phyloP scores from a whole-genome alignment of 257 asterid genomes.

The Solanum dulcamara region DNA sequence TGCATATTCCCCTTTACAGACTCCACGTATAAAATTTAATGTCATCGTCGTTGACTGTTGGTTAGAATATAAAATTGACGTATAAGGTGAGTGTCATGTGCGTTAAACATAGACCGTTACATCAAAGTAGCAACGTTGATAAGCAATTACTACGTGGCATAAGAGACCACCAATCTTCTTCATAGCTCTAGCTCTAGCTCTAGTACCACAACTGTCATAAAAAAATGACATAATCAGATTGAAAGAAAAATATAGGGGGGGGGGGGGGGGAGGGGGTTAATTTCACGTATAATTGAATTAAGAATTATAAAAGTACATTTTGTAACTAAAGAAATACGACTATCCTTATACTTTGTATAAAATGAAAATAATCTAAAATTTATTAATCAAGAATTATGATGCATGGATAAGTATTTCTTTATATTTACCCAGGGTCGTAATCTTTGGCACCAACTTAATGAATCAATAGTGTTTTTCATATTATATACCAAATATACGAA shows the following conservation, averaged over 20 bases:
- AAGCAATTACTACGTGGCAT: background rate
- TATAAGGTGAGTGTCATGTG: background rate
- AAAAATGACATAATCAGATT: background rate
- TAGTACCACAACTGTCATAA: slow-evolving; percentile 59
- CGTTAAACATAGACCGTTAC: background rate
- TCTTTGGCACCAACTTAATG: background rate
- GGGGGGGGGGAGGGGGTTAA: no score
- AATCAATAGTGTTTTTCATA: background rate
- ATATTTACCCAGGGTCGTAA: background rate
- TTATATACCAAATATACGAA: background rate
- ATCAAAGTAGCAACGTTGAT: background rate
- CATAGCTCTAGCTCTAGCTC: slow-evolving; percentile 29
- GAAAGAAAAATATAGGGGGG: no score
- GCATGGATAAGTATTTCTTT: background rate
- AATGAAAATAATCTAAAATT: no score
- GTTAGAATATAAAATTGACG: slow-evolving; percentile 5
- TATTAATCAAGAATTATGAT: no score
- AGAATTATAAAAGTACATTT: no score
- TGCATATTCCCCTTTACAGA: rapidly evolving
- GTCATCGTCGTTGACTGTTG: background rate
- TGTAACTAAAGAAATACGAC: no score
- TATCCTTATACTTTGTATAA: no score
- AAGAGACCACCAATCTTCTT: slow-evolving; percentile 3
- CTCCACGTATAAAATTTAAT: background rate
- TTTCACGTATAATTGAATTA: background rate